Evolutionary conservation across 495 filamentous ascomycete genomes (phyloP).

Genomic region (Aspergillus ostianus): DNA sequence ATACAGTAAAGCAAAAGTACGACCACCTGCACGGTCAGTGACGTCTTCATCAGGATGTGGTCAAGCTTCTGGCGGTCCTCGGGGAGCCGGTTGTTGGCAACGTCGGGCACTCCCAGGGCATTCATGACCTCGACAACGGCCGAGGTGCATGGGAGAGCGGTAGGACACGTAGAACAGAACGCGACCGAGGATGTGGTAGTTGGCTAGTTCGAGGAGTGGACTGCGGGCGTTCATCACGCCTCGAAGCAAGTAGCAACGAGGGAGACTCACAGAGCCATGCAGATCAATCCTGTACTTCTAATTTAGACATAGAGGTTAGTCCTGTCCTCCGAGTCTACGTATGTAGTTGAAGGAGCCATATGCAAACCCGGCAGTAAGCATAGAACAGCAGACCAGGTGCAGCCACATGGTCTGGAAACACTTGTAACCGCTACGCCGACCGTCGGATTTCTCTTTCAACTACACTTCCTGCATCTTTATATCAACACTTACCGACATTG

Average conservation of each 20-base stretch:
- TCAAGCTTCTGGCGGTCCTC: slow-evolving; percentile 43
- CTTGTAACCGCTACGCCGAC: slow-evolving; percentile 27
- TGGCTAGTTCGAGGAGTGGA: slow-evolving; percentile 61
- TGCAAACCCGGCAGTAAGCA: slow-evolving; percentile 51
- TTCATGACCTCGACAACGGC: slow-evolving; percentile 61
- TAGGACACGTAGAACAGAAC: slow-evolving; percentile 69
- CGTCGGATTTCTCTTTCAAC: too few species aligned
- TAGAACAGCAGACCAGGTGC: slow-evolving; percentile 26
- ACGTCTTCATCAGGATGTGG: slow-evolving; percentile 52
- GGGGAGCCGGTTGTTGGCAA: slow-evolving; percentile 43
- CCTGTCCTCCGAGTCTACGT: slow-evolving; percentile 31
- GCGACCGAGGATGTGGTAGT: slow-evolving; percentile 68
- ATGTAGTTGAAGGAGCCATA: slow-evolving; percentile 31
- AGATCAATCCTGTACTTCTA: slow-evolving; percentile 50
- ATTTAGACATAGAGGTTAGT: slow-evolving; percentile 49
- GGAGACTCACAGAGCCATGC: slow-evolving; percentile 50
- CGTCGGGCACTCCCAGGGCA: slow-evolving; percentile 54
- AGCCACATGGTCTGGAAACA: slow-evolving; percentile 41
- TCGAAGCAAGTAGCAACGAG: neutral
- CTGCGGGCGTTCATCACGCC: slow-evolving; percentile 23
- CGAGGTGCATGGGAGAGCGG: slow-evolving; percentile 62
- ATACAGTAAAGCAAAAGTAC: slow-evolving; percentile 54
- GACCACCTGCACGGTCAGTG: slow-evolving; percentile 56
- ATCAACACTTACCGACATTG: slow-evolving; percentile 38
- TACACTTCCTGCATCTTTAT: too few species aligned